A percentile compares a stretch with the other conserved stretches of the same genome.
These are phyloP conservation scores for Aristolochia californica DNA, from an alignment of 164 flowering plant genomes.

Conservation along the genomic window DNA sequence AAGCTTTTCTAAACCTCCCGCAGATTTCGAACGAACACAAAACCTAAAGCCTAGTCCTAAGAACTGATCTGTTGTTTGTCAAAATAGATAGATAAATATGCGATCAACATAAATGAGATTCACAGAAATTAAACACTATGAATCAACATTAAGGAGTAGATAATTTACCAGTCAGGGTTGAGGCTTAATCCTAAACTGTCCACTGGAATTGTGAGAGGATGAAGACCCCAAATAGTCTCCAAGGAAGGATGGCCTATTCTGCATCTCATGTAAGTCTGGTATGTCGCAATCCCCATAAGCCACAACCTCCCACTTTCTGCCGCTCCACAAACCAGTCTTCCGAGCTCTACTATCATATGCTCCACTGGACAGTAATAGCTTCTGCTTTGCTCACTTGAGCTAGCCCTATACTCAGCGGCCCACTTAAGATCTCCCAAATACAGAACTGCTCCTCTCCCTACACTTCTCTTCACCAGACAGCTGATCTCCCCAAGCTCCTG, in stretches of 20 bases:
- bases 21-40: neutral
- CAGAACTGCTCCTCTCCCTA: slow-evolving; percentile 44
- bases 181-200: slow-evolving; percentile 70
- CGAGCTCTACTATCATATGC: slow-evolving; percentile 69
- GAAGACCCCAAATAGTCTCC: slow-evolving; percentile 63
- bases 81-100: too few relatives aligned
- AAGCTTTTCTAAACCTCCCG: too few relatives aligned
- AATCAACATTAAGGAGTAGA: neutral
- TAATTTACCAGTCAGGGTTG: slow-evolving; percentile 56
- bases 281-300: slow-evolving; percentile 76
- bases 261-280: slow-evolving; percentile 65
- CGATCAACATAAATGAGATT: too few relatives aligned
- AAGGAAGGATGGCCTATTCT: slow-evolving; percentile 63
- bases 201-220: slow-evolving; percentile 59
- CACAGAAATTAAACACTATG: too few relatives aligned
- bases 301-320: slow-evolving; percentile 44
- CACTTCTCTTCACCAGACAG: slow-evolving; percentile 32
- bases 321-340: slow-evolving; percentile 42
- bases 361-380: slow-evolving; percentile 51
- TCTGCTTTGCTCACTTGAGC: slow-evolving; percentile 28
- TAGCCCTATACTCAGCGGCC: slow-evolving; percentile 48
- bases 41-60: neutral
- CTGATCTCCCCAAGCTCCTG: slow-evolving; percentile 54
- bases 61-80: too few relatives aligned
- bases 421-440: slow-evolving; percentile 87